Base-by-base conservation (phyloP, 2,329 filamentous ascomycete genomes). In the Pyrenochaeta sp. region DNA sequence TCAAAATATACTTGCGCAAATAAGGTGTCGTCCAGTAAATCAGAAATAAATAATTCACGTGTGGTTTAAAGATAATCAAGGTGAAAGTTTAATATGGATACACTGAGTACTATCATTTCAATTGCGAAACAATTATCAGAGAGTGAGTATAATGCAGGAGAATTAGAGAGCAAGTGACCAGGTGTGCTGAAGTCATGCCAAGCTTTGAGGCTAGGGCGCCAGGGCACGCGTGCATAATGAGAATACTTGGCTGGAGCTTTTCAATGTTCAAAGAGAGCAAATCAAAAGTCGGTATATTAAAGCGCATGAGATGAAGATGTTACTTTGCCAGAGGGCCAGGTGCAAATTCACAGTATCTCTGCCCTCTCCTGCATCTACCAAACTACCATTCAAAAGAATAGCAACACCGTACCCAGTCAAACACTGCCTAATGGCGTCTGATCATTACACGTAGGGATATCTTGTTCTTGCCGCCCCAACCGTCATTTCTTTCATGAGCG, bases 391-490 rank as follows among this genome's bases (percentile, higher is more conserved):
- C 42, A 47, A 54, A 63, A 56, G 35, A 47, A 60, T 56, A 47
- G 41, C 46, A 58, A 61, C 31, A 45, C 43, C 41, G 45, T 53
- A 52, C 60, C 57, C 60, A 63, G 64, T 39, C 14, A 2, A 20
- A 39, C 48, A 50, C 45, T 45, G 37, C 49, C 45, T 63, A 64
- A 43, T 48, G 60, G 48, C 61, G 58, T 49, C 48, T 63, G 41
- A 71, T 58, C 39, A 57, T 65, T 29, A 72, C 56, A 58, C 51
- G 55, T 47, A 69, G 54, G 58, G 63, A 62, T 59, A 68, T 60
- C 53, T 62, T 60, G 45, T 59, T 63, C 42, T 60, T 63, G 36
- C 55, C 56, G 51, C 56, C 60, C 56, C 57, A 62, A 53, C 54
- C 60, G 37, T 55, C 54, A 42, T 60, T 50, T 54, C 48, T 52